phyloP scores from a whole-genome alignment of 768 basidiomycete species.

The Lactarius sanguifluus region DNA sequence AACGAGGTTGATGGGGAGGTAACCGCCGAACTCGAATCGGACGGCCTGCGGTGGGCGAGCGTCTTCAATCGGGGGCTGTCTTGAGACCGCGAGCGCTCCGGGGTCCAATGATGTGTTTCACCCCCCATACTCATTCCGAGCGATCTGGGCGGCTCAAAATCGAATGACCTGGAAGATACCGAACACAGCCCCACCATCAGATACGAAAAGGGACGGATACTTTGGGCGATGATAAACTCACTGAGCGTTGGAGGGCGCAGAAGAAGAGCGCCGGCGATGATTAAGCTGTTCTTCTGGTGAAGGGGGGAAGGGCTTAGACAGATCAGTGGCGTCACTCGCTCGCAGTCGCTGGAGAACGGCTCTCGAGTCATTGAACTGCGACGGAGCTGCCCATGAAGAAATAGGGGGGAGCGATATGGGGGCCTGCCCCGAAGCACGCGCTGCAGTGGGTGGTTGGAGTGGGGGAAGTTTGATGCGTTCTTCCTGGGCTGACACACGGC shows the following conservation, averaged over 20 bases:
- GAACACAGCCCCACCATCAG: slow-evolving; percentile 1
- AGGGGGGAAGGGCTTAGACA: neutral
- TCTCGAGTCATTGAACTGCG: slow-evolving; percentile 24
- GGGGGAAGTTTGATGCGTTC: slow-evolving; percentile 45
- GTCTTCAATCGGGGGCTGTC: slow-evolving; percentile 13
- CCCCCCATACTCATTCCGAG: neutral
- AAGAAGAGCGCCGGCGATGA: slow-evolving; percentile 20
- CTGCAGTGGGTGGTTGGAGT: slow-evolving; percentile 39
- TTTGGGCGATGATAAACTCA: slow-evolving; percentile 1
- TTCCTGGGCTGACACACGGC: slow-evolving; percentile 29
- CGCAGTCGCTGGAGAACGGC: slow-evolving; percentile 27
- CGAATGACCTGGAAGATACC: slow-evolving; percentile 9
- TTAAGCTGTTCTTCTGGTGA: slow-evolving; percentile 9
- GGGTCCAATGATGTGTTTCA: slow-evolving; percentile 21
- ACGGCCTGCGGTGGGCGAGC: slow-evolving; percentile 18
- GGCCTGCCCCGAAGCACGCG: slow-evolving; percentile 36
- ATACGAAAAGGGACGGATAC: neutral
- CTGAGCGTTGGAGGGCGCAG: slow-evolving; percentile 19
- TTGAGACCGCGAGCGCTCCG: slow-evolving; percentile 23
- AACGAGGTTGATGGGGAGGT: slow-evolving; percentile 29
- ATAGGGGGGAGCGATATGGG: slow-evolving; percentile 66
- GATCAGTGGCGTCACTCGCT: slow-evolving; percentile 19
- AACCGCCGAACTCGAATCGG: slow-evolving; percentile 25
- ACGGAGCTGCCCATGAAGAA: slow-evolving; percentile 36
- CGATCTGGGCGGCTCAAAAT: slow-evolving; percentile 7